Percentiles rank a stretch among this genome's conserved stretches.
These are phyloP conservation scores for Penicillium macrosclerotiorum DNA, from an alignment of 495 filamentous ascomycete species.

Conservation along the genomic window DNA sequence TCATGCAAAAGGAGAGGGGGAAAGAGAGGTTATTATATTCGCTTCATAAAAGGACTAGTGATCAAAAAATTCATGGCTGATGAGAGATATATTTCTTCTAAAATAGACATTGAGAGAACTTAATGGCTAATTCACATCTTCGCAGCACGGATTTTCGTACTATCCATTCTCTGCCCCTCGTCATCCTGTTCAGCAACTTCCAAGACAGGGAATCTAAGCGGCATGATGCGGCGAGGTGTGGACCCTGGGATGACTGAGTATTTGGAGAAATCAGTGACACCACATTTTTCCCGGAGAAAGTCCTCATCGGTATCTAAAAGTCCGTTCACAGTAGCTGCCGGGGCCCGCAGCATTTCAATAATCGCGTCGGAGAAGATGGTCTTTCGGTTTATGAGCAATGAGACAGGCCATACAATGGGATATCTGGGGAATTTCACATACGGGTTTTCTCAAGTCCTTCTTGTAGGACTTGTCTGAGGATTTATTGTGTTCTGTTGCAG, in stretches of 20 bases:
- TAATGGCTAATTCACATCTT: slow-evolving; percentile 21
- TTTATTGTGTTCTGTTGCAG: slow-evolving; percentile 59
- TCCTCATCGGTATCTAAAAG: slow-evolving; percentile 77
- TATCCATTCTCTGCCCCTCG: slow-evolving; percentile 73
- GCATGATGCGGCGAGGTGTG: slow-evolving; percentile 75
- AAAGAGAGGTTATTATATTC: no score
- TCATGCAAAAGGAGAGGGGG: no score
- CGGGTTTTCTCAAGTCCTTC: slow-evolving; percentile 62
- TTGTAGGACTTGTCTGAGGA: slow-evolving; percentile 31
- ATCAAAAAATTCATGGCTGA: no score
- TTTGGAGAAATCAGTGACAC: slow-evolving; percentile 68
- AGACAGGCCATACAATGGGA: no score
- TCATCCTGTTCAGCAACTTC: slow-evolving; percentile 79
- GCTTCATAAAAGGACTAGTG: no score
- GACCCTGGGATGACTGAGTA: slow-evolving; percentile 68
- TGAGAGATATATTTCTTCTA: no score
- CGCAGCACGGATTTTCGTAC: slow-evolving; percentile 35
- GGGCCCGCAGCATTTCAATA: slow-evolving; percentile 66
- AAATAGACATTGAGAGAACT: no score
- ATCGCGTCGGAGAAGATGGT: slow-evolving; percentile 81
- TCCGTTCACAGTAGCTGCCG: slow-evolving; percentile 63
- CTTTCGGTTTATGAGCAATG: no score
- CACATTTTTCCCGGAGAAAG: slow-evolving; percentile 64
- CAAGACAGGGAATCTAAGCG: slow-evolving; percentile 64
- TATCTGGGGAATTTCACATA: slow-evolving; percentile 26